These are phyloP conservation scores for Naganishia randhawae DNA, from an alignment of 768 basidiomycete species.

Conservation along the genomic window DNA sequence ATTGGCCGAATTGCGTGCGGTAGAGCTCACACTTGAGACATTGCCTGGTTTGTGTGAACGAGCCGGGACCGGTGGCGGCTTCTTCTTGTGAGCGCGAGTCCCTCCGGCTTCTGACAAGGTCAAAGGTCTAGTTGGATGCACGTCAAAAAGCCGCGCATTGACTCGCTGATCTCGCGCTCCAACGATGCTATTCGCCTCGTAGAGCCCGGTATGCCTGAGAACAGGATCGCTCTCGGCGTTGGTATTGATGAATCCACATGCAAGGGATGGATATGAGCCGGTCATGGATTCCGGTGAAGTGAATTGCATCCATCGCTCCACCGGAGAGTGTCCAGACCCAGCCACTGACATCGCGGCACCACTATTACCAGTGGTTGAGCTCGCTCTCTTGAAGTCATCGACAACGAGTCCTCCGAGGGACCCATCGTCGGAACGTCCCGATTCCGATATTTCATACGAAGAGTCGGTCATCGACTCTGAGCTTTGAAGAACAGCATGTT, in stretches of 20 bases:
- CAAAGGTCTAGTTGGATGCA: neutral
- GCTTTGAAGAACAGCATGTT: neutral
- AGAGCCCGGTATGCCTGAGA: neutral
- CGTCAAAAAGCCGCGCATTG: neutral
- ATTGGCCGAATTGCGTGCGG: constrained; percentile 2
- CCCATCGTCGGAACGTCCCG: constrained; percentile 19
- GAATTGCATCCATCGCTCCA: constrained; percentile 23
- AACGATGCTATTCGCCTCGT: constrained; percentile 9
- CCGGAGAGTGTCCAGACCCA: constrained; percentile 2
- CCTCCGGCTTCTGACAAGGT: neutral
- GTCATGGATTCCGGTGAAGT: constrained; percentile 12
- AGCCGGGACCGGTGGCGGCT: constrained; percentile 27
- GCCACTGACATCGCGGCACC: neutral
- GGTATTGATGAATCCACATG: neutral
- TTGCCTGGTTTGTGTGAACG: constrained; percentile 25
- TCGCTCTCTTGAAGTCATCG: no score
- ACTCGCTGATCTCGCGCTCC: constrained; percentile 9
- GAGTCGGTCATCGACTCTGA: neutral
- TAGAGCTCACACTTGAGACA: neutral
- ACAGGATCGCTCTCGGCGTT: neutral
- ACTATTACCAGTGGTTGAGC: neutral
- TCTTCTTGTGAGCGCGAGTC: constrained; percentile 2
- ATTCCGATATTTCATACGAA: constrained; percentile 16
- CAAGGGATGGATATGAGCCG: neutral
- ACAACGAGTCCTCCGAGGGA: neutral